These are phyloP conservation scores for Rubroshorea leprosula DNA, from an alignment of 345 rosid genomes.

Conservation along the genomic window DNA sequence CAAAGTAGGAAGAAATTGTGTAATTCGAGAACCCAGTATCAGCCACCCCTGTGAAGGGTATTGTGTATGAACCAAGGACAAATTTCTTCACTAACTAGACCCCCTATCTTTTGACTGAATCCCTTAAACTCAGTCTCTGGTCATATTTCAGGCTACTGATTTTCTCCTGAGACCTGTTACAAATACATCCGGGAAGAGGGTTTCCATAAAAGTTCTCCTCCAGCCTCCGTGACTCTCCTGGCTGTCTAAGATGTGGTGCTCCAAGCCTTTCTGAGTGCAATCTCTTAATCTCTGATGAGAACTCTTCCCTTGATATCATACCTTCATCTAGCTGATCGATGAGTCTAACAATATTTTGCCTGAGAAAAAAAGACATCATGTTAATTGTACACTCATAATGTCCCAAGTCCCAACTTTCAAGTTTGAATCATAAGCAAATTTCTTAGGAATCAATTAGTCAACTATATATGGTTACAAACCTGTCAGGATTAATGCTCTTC, in stretches of 20 bases:
- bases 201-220: slow-evolving; percentile 93
- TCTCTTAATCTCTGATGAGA: slow-evolving; percentile 58
- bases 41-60: slow-evolving; percentile 8
- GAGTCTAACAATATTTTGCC: slow-evolving; percentile 59
- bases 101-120: slow-evolving; percentile 29
- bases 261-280: slow-evolving; percentile 66
- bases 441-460: not conserved
- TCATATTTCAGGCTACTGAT: slow-evolving; percentile 20
- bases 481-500: slow-evolving; percentile 82
- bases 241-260: slow-evolving; percentile 57
- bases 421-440: too few species aligned
- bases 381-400: not conserved
- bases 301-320: slow-evolving; percentile 58
- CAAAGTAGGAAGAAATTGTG: too few species aligned
- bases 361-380: slow-evolving; percentile 25
- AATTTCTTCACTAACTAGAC: not conserved
- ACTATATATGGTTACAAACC: slow-evolving; percentile 24
- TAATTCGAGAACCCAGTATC: slow-evolving; percentile 2
- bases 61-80: slow-evolving; percentile 11
- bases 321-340: slow-evolving; percentile 71
- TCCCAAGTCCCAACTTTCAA: not conserved
- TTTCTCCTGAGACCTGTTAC: slow-evolving; percentile 37
- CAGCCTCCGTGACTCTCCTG: slow-evolving; percentile 60
- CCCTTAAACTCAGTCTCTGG: slow-evolving; percentile 24
- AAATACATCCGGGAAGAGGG: slow-evolving; percentile 85